These are phyloP conservation scores for Suillus americanus DNA, from an alignment of 768 basidiomycete genomes.

Conservation along the genomic window DNA sequence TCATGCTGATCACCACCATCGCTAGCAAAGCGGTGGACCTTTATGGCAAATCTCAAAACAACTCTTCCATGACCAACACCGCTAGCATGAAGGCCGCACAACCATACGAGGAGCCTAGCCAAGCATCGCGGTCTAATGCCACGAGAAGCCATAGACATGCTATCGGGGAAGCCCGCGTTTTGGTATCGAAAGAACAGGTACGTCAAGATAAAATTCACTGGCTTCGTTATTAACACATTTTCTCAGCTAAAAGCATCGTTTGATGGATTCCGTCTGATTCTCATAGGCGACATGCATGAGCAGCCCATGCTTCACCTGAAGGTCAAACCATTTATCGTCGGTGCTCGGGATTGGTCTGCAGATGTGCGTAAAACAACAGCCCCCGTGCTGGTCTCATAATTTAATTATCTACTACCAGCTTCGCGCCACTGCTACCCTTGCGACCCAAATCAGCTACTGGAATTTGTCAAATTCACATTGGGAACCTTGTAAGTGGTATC, in stretches of 20 bases:
- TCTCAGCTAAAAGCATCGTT: slow-evolving; percentile 77
- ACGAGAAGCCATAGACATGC: slow-evolving; percentile 17
- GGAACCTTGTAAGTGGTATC: slow-evolving; percentile 73
- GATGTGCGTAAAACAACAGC: slow-evolving; percentile 50
- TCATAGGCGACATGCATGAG: slow-evolving; percentile 95
- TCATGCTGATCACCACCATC: slow-evolving; percentile 83
- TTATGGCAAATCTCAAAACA: slow-evolving; percentile 48
- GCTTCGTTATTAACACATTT: slow-evolving; percentile 4
- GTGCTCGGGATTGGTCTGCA: slow-evolving; percentile 92
- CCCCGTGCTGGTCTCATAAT: not conserved
- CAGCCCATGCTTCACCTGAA: slow-evolving; percentile 91
- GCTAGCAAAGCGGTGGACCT: slow-evolving; percentile 84
- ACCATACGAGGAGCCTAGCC: not conserved
- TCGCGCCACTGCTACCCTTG: slow-evolving; percentile 78
- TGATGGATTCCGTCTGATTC: slow-evolving; percentile 88
- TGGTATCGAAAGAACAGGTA: slow-evolving; percentile 85
- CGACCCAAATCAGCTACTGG: slow-evolving; percentile 90
- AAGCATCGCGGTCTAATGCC: slow-evolving; percentile 13
- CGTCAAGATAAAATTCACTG: slow-evolving; percentile 12
- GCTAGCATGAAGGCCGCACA: not conserved
- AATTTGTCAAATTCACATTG: slow-evolving; percentile 97
- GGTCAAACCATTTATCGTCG: slow-evolving; percentile 79
- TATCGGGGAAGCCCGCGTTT: slow-evolving; percentile 40
- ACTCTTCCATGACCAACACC: slow-evolving; percentile 5
- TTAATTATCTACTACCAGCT: slow-evolving; percentile 48